These are phyloP conservation scores for Colletotrichum graminicola DNA, from an alignment of 2,329 filamentous ascomycete species.

Conservation along the genomic window DNA sequence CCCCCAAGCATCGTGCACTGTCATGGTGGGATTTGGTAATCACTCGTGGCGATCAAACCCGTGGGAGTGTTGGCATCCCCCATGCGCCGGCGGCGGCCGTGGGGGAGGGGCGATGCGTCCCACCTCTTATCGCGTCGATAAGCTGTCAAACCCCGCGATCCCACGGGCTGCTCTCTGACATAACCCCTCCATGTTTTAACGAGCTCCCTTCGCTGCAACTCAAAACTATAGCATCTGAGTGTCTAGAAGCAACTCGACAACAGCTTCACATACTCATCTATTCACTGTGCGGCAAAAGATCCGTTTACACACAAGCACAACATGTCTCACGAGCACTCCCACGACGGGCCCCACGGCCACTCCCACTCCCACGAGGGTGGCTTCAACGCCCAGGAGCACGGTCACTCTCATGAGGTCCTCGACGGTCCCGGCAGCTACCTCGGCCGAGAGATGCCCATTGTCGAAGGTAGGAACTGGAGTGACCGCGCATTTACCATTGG, in stretches of 20 bases:
- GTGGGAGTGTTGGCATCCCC: slow-evolving; percentile 5
- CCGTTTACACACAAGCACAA: neutral
- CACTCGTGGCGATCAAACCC: neutral
- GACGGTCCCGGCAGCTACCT: slow-evolving; percentile 92
- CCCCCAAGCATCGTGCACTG: neutral
- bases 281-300: neutral
- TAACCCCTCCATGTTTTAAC: slow-evolving; percentile 20
- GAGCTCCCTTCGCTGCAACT: slow-evolving; percentile 2
- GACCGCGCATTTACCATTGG: slow-evolving; percentile 95
- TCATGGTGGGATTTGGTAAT: neutral
- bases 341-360: slow-evolving; percentile 62
- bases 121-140: slow-evolving; percentile 36
- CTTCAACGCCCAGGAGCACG: slow-evolving; percentile 77
- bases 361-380: slow-evolving; percentile 70
- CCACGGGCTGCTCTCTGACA: slow-evolving; percentile 18
- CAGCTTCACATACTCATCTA: neutral
- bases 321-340: slow-evolving; percentile 60
- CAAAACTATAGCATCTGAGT: neutral
- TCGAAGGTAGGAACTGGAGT: slow-evolving; percentile 87
- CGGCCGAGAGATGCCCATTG: slow-evolving; percentile 91
- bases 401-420: slow-evolving; percentile 95
- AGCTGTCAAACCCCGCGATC: slow-evolving; percentile 30
- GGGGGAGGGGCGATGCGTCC: slow-evolving; percentile 10
- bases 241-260: neutral
- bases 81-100: slow-evolving; percentile 35